phyloP scores from a whole-genome alignment of 495 filamentous ascomycete species.

The Penicillium ucsense region DNA sequence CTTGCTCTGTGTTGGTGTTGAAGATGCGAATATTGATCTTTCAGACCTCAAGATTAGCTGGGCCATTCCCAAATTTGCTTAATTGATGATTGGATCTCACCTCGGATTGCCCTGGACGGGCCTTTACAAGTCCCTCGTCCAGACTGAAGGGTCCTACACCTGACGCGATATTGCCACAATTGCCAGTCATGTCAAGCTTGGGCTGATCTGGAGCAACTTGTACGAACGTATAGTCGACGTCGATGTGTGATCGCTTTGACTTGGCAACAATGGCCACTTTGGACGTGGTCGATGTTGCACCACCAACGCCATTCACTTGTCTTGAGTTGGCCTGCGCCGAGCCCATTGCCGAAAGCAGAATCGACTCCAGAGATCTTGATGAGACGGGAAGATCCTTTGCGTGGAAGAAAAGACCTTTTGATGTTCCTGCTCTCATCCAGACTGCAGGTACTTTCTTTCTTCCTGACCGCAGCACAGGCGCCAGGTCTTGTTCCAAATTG shows the following conservation, averaged over 20 bases:
- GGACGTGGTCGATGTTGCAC: slow-evolving; percentile 31
- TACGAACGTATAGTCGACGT: slow-evolving; percentile 32
- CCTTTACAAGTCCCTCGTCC: slow-evolving; percentile 22
- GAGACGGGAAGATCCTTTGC: slow-evolving; percentile 18
- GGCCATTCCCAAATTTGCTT: no score
- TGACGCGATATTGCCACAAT: slow-evolving; percentile 32
- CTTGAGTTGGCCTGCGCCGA: slow-evolving; percentile 11
- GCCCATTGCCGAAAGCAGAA: slow-evolving; percentile 25
- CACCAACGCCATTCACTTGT: slow-evolving; percentile 29
- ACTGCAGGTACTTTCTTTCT: slow-evolving; percentile 16
- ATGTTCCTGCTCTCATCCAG: slow-evolving; percentile 31
- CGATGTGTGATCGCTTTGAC: slow-evolving; percentile 16
- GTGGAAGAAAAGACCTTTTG: slow-evolving; percentile 29
- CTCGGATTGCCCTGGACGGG: slow-evolving; percentile 12
- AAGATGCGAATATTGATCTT: slow-evolving; percentile 22
- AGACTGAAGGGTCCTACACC: slow-evolving; percentile 29
- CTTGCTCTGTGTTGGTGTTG: slow-evolving; percentile 23
- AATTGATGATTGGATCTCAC: slow-evolving; percentile 1
- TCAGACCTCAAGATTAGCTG: not conserved
- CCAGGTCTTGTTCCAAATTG: not conserved
- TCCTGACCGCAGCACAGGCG: not conserved
- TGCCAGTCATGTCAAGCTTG: slow-evolving; percentile 30
- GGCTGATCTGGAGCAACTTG: slow-evolving; percentile 23
- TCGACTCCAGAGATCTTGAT: slow-evolving; percentile 12
- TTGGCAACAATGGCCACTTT: slow-evolving; percentile 27